Evolutionary conservation across 2,329 filamentous ascomycete species (phyloP).

Genomic region (Myriosclerotinia scirpicola): DNA sequence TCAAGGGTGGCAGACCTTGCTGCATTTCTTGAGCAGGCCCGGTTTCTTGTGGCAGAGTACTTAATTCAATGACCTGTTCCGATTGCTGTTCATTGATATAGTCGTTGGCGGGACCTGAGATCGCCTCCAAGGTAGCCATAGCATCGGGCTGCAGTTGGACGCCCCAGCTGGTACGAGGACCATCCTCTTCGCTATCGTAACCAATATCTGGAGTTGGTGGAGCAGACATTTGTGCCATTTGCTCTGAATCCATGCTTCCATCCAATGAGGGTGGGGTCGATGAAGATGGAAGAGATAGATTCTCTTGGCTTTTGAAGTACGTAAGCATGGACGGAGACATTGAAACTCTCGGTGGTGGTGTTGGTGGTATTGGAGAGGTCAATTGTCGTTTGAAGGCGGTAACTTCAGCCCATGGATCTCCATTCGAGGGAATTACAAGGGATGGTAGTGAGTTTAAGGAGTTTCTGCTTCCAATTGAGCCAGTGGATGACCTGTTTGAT

Average conservation of each 20-base stretch:
- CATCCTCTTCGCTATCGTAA: conserved; percentile 53
- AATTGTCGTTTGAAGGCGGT: conserved; percentile 48
- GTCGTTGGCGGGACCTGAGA: conserved; percentile 58
- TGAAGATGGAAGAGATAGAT: conserved; percentile 72
- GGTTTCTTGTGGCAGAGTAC: conserved; percentile 32
- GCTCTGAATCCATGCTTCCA: conserved; percentile 84
- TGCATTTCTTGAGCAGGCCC: conserved; percentile 52
- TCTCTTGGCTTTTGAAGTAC: conserved; percentile 66
- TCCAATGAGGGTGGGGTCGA: conserved; percentile 82
- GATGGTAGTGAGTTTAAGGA: conserved; percentile 46
- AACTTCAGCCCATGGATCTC: conserved; percentile 49
- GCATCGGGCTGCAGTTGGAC: conserved; percentile 77
- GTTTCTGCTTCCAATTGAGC: conserved; percentile 32
- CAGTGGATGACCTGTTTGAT: conserved; percentile 36
- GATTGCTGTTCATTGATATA: conserved; percentile 63
- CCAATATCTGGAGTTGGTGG: conserved; percentile 78
- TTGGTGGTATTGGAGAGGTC: conserved; percentile 59
- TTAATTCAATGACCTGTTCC: conserved; percentile 55
- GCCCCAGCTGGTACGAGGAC: conserved; percentile 62
- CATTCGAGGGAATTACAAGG: conserved; percentile 50
- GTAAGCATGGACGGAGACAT: conserved; percentile 75
- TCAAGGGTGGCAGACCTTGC: conserved; percentile 52
- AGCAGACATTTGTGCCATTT: conserved; percentile 78
- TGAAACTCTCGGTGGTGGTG: conserved; percentile 65
- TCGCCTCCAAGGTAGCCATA: conserved; percentile 74